Conservation (phyloP, 2,329 filamentous ascomycete genomes). For the Albophoma yamanashiensis region DNA sequence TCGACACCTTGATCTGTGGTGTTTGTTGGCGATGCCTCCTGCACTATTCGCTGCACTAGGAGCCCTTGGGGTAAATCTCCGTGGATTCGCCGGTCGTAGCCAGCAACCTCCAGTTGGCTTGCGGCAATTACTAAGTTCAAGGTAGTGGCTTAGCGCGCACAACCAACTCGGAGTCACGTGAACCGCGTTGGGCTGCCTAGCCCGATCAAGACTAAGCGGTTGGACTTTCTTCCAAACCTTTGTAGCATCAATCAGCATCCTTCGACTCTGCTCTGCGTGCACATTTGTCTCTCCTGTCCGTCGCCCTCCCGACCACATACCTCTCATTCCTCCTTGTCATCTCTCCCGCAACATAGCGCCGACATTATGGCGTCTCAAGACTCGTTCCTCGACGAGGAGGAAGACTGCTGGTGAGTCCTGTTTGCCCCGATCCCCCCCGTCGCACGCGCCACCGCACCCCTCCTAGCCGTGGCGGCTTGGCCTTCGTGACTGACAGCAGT, state of each 20-base stretch:
- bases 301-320: constrained; percentile 8
- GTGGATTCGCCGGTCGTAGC: constrained; percentile 17
- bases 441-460: background rate
- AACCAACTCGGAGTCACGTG: constrained; percentile 10
- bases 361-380: constrained; percentile 56
- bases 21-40: background rate
- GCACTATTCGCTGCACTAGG: background rate
- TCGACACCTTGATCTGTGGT: background rate
- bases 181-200: constrained; percentile 4
- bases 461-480: background rate
- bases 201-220: constrained; percentile 9
- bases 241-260: constrained; percentile 7
- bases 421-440: constrained; percentile 1
- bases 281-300: constrained; percentile 10
- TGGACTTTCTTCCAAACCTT: constrained; percentile 10
- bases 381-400: constrained; percentile 61
- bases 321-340: constrained; percentile 7
- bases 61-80: constrained; percentile 8
- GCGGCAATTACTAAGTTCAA: background rate
- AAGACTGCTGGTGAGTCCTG: constrained; percentile 52
- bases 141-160: background rate
- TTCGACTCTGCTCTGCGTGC: constrained; percentile 1
- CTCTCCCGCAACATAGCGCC: constrained; percentile 7
- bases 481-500: background rate
- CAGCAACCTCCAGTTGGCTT: constrained; percentile 6